Base-by-base conservation (phyloP, 352 stramenopile genomes). In the Pythium folliculosum region DNA sequence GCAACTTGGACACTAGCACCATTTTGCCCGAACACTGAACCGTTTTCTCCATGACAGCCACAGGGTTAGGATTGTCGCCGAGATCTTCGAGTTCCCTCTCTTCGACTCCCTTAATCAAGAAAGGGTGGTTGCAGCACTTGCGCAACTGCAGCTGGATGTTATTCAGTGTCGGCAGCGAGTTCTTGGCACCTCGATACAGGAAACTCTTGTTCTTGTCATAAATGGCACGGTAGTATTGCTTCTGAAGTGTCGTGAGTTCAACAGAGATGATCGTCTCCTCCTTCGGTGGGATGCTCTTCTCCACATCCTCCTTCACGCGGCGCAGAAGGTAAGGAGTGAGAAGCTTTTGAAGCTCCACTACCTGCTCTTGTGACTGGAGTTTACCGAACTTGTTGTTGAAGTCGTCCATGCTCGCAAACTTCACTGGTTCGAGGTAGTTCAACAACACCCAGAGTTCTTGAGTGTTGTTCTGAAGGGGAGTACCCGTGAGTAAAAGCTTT, bases 101-200 rank as follows among this genome's bases (percentile, higher is more conserved):
- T 69, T 96, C 87, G 21, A 95, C 89, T 17, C 97, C 97, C 65
- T 98, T 98, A 56, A 99, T 97, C 30, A 99, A 77, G 74, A 99
- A 99, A 3, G 98, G 91, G 75, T 99, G 98, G 77, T 99, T 99
- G 74, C 98, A 99, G 77, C 97, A 99, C 75, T 99, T 99, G 37
- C 97, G 82, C 23, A 99, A 76, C 80, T 99, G 94, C 82, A 99
- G 98, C 44, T 99, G 97, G 59, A 99, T 94, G 80, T 99, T 99
- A 73, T 99, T 99, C 27, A 99, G 82, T 57, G 88, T 92, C 19
- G 88, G 89, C 10, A 96, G 65, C 6, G 82, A 85, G 56, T 95
- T 95, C 70, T 96, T 92, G 16, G 85, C 92, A 0, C 88, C 89
- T 30, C 88, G 79, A 49, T 96, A 97, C 66, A 99, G 70, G 63